These are phyloP conservation scores for Thielaviopsis euricoi DNA, from an alignment of 2,329 filamentous ascomycete genomes.

Conservation along the genomic window DNA sequence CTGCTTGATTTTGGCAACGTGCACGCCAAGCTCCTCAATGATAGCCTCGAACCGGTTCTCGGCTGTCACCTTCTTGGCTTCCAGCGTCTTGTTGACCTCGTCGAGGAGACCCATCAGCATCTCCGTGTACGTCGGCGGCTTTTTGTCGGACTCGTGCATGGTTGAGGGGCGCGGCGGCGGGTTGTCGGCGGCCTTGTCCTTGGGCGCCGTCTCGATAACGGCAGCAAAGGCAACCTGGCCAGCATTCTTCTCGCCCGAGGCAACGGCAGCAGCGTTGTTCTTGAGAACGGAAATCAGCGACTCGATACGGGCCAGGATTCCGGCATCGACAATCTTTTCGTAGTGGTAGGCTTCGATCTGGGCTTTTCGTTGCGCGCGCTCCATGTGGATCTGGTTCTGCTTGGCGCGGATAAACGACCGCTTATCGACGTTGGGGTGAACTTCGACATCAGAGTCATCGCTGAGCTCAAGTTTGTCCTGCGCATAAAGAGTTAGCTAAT, in stretches of 20 bases:
- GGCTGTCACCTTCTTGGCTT: constrained; percentile 51
- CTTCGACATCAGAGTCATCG: constrained; percentile 95
- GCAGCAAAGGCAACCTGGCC: constrained; percentile 79
- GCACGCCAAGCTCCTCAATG: constrained; percentile 58
- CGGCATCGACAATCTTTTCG: constrained; percentile 84
- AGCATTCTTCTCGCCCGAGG: constrained; percentile 38
- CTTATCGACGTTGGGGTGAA: constrained; percentile 98
- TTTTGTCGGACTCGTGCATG: constrained; percentile 58
- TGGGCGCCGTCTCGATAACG: constrained; percentile 61
- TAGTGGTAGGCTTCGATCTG: constrained; percentile 88
- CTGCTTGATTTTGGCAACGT: constrained; percentile 60
- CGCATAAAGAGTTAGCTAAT: constrained; percentile 10
- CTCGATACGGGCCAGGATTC: constrained; percentile 70
- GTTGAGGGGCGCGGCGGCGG: constrained; percentile 62
- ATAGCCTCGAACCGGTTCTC: constrained; percentile 57
- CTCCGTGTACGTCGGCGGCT: constrained; percentile 72
- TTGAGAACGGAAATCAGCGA: constrained; percentile 58
- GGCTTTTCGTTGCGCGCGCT: constrained; percentile 68
- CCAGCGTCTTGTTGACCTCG: constrained; percentile 72
- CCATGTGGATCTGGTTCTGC: constrained; percentile 89
- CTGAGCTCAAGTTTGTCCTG: constrained; percentile 87
- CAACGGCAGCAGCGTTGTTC: constrained; percentile 45
- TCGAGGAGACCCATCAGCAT: constrained; percentile 98
- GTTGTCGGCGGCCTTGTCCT: constrained; percentile 54
- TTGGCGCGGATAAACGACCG: constrained; percentile 96